Conservation (phyloP, 257 asterid species). For the Ligustrum vulgare region DNA sequence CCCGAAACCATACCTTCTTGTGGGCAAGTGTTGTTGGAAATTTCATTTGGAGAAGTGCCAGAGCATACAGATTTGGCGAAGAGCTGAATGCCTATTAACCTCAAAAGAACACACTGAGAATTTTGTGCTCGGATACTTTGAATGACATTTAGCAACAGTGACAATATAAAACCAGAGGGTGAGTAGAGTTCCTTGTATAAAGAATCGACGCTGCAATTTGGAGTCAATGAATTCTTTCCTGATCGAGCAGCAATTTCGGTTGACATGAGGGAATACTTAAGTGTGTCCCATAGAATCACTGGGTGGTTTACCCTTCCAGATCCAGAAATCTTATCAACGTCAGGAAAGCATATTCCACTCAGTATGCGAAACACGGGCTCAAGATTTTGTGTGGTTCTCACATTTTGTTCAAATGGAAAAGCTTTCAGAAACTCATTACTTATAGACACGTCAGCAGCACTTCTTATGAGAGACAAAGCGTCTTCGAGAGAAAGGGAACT, state of each 20-base stretch:
- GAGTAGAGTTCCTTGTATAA: constrained; percentile 72
- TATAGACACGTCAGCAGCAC: constrained; percentile 61
- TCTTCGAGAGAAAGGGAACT: constrained; percentile 48
- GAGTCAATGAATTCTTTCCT: constrained; percentile 57
- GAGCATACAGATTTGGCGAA: constrained; percentile 66
- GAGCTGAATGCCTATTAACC: constrained; percentile 73
- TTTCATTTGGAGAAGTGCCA: constrained; percentile 35
- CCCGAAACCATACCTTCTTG: constrained; percentile 49
- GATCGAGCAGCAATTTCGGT: constrained; percentile 88
- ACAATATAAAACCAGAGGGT: constrained; percentile 74
- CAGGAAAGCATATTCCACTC: constrained; percentile 70
- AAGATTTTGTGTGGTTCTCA: constrained; percentile 49
- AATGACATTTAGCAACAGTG: constrained; percentile 68
- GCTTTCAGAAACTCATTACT: constrained; percentile 48
- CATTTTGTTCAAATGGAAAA: constrained; percentile 48
- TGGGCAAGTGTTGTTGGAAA: constrained; percentile 23
- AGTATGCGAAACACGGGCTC: constrained; percentile 59
- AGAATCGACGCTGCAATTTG: constrained; percentile 60
- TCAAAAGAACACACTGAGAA: constrained; percentile 55
- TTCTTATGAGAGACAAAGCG: constrained; percentile 61
- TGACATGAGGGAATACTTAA: constrained; percentile 80
- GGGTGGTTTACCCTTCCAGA: constrained; percentile 68
- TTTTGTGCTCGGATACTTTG: constrained; percentile 50
- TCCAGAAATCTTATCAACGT: constrained; percentile 52
- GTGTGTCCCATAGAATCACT: constrained; percentile 81